Percentiles rank a stretch among this genome's conserved stretches.
Conservation (phyloP, 345 rosid genomes). For the Euclidium syriacum region DNA sequence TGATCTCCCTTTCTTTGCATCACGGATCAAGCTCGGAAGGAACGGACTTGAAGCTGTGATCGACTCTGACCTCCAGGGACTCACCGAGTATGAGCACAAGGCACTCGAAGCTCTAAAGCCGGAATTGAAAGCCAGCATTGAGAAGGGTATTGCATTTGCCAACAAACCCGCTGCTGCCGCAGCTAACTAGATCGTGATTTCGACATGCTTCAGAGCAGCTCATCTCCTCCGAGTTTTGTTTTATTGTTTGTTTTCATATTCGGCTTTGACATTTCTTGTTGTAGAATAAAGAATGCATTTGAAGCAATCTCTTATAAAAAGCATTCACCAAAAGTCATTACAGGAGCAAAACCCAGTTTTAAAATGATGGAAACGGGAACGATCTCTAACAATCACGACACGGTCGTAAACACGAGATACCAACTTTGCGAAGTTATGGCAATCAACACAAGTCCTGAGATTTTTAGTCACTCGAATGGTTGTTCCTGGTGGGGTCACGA, state of each 20-base stretch:
- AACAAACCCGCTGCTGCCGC: conserved; percentile 76
- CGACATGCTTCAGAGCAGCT: conserved; percentile 11
- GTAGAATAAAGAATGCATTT: conserved; percentile 32
- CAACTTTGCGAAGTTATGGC: conserved; percentile 72
- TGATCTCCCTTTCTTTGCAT: conserved; percentile 87
- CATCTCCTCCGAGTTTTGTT: conserved; percentile 26
- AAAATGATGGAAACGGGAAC: conserved; percentile 67
- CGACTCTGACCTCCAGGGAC: conserved; percentile 60
- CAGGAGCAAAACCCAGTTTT: conserved; percentile 61
- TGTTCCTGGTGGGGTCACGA: conserved; percentile 69
- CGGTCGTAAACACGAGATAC: conserved; percentile 64
- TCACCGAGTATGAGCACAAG: conserved; percentile 74
- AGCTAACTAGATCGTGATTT: conserved; percentile 28
- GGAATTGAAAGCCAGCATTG: conserved; percentile 79
- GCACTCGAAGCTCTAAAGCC: conserved; percentile 78
- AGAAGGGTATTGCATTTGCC: conserved; percentile 73
- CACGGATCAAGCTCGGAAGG: conserved; percentile 78
- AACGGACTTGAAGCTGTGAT: conserved; percentile 78
- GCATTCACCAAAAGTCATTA: conserved; percentile 71
- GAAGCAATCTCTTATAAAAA: too few species aligned
- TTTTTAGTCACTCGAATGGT: conserved; percentile 75
- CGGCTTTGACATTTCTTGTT: conserved; percentile 10
- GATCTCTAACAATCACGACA: conserved; percentile 60
- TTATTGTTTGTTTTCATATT: background rate
- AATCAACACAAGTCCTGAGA: conserved; percentile 69